Conservation (phyloP, 192 early-diverging fungal genomes). For the Phycomyces blakesleeanus region DNA sequence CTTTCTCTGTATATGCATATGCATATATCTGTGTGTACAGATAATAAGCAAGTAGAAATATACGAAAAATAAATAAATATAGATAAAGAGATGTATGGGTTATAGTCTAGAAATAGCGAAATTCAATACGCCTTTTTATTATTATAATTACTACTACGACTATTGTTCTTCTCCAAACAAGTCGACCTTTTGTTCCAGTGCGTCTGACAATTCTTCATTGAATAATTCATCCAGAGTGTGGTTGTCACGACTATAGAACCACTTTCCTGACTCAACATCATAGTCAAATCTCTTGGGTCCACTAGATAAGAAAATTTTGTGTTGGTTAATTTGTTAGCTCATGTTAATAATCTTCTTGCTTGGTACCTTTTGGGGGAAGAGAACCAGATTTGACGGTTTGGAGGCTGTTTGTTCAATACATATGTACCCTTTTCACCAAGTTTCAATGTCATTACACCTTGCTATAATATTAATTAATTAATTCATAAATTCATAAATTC, state of each 20-base stretch:
- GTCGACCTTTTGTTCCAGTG: slow-evolving; percentile 39
- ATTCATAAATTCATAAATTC: no score
- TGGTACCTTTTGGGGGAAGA: slow-evolving; percentile 75
- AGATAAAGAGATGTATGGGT: no score
- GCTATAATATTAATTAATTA: slow-evolving; percentile 28
- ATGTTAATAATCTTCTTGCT: background rate
- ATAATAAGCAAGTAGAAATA: slow-evolving; percentile 1
- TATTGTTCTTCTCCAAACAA: slow-evolving; percentile 32
- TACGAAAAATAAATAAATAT: no score
- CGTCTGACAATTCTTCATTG: slow-evolving; percentile 60
- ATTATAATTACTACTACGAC: background rate
- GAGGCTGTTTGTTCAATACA: slow-evolving; percentile 97
- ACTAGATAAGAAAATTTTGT: slow-evolving; percentile 34
- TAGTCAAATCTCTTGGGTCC: slow-evolving; percentile 88
- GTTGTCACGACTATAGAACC: slow-evolving; percentile 76
- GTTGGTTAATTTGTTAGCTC: background rate
- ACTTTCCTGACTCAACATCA: slow-evolving; percentile 48
- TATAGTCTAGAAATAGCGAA: no score
- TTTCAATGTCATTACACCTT: slow-evolving; percentile 85
- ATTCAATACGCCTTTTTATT: background rate
- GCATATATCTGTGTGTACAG: no score
- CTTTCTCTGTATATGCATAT: no score
- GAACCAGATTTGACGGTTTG: slow-evolving; percentile 97
- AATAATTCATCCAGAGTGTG: slow-evolving; percentile 67
- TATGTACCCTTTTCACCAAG: slow-evolving; percentile 81